Evolutionary conservation across 257 asterid genomes (phyloP), one percentile per base, ranked within the genome.

Genomic region (Solanum sejunctum): DNA sequence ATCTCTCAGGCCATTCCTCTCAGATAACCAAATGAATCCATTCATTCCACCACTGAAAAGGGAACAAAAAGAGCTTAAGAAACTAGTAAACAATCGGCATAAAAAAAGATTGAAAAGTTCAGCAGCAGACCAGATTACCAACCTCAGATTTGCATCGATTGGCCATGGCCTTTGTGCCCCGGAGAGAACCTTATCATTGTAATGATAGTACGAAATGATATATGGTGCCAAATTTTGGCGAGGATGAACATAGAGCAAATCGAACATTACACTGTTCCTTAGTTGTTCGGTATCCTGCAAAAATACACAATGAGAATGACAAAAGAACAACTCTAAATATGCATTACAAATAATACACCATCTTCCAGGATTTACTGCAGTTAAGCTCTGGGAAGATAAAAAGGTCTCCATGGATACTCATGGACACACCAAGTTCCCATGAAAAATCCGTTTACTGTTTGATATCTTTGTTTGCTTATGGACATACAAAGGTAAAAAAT

Each of bases 21-120:
- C 87, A 71, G 92, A 92, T 88, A 95, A 90, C 90, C 95, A 91
- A 88, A 95, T 77, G 89, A 88, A 95, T 85, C 98, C 99, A 85
- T 97, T 94, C 99, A 97, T 97, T 83, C 97, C 98, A 78, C 92
- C 93, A 85, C 98, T 97, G 93, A 85, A 86, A 85, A 86, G 85
- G 83, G 87, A 61, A 72, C 12, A 67, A 60, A 85, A 80, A 70
- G 17, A 17, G 83, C 66, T 88, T 57, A 75, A 18, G 41, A 47
- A 80, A 84, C 83, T 84, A 84, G 56, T 73, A 83, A 51, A 67
- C 47, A 51, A 43, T 51, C 0, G 5, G 58, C 63, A 67, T 23
- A 66, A 7, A 56, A 51, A 69, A 69, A 18, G 12, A 56, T 45
- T 67, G 77, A 52, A 66, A 11, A 64, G 32, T 83, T 26, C 51